Evolutionary conservation across 169 alveolate genomes (phyloP), one percentile per base, ranked within the genome.

Genomic region (Eimeria praecox): DNA sequence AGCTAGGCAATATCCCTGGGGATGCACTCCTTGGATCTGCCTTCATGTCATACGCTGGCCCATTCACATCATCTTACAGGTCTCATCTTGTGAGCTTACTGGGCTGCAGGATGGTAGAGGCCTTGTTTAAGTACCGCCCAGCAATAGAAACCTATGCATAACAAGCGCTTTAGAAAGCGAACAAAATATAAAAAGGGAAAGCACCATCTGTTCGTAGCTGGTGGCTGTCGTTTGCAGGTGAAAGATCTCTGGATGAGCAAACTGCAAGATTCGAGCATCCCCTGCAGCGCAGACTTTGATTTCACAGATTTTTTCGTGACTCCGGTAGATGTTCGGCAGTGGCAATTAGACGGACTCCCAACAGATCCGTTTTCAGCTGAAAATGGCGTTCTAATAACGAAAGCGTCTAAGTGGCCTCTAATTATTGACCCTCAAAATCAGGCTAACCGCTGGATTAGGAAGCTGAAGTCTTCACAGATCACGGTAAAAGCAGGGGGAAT

Each of bases 391-490:
- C 96, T 99, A 42, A 99, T 98, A 83, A 98, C 98, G 64, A 97
- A 97, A 88, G 97, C 99, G 24, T 96, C 98, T 62, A 98, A 99
- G 96, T 98, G 99, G 99, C 99, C 99, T 69, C 97, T 98, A 86
- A 98, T 98, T 98, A 98, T 99, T 88, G 99, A 99, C 95, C 99
- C 99, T 30, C 98, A 99, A 95, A 97, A 96, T 95, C 99, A 99
- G 97, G 99, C 99, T 18, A 97, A 98, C 91, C 97, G 97, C 56
- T 99, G 99, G 99, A 98, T 98, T 40, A 97, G 99, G 94, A 98
- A 98, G 95, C 97, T 98, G 97, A 99, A 98, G 96, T 97, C 95
- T 80, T 24, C 97, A 54, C 82, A 95, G 54, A 69, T 87, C 82
- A 87, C 56, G 93, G 93, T 87, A 87, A 54, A 30, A 33, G 4